Evolutionary conservation across 352 stramenopile species (phyloP), one percentile per base, ranked within the genome.

Genomic region (Aphanomyces astaci): DNA sequence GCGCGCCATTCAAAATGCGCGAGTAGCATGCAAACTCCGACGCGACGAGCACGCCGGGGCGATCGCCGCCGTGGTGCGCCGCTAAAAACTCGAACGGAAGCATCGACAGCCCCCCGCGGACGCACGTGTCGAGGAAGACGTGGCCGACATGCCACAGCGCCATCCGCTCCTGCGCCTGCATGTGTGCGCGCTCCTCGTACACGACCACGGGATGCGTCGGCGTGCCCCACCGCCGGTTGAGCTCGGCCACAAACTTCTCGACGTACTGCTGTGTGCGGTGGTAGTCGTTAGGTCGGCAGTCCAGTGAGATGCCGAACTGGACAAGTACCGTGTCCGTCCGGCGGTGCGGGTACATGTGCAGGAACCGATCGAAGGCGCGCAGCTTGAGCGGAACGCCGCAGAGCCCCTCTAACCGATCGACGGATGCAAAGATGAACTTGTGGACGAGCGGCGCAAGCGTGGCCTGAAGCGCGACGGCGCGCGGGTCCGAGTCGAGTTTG

Each of bases 21-120:
- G 90, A 98, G 72, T 95, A 98, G 17, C 88, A 96, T 1, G 93
- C 90, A 75, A 99, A 99, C 74, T 99, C 96, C 28, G 92, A 98
- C 2, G 98, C 80, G 33, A 98, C 94, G 73, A 97, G 92, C 2
- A 96, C 70, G 24, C 94, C 94, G 1, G 76, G 74, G 63, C 80
- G 76, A 15, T 43, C 36, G 25, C 82, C 70, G 28, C 78, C 66
- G 33, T 87, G 77, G 55, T 91, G 81, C 2, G 81, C 82, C 10
- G 87, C 77, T 25, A 91, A 81, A 53, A 87, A 93, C 64, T 91
- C 83, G 60, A 91, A 91, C 4, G 82, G 84, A 10, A 93, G 75
- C 33, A 93, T 59, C 60, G 82, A 89, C 4, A 93, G 71, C 0
- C 84, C 82, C 33, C 72, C 80, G 1, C 84, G 81, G 13, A 91